Evolutionary conservation across 2,329 filamentous ascomycete genomes (phyloP).

Genomic region (Fusarium nurragi): DNA sequence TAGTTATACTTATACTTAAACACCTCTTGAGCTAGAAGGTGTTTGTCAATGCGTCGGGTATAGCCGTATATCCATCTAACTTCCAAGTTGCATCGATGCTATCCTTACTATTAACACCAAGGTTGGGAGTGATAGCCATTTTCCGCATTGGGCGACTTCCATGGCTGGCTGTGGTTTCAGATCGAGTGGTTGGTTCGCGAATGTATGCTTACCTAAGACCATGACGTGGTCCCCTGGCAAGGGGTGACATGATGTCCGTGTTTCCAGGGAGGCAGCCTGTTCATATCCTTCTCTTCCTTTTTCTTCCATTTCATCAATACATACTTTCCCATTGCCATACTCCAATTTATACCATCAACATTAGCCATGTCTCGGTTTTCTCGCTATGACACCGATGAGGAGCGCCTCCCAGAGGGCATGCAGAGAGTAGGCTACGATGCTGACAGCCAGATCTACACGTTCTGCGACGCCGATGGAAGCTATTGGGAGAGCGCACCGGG

Average conservation of each 20-base stretch:
- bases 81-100: neutral
- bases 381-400: slow-evolving; percentile 58
- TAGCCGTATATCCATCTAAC: neutral
- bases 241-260: slow-evolving; percentile 19
- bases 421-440: slow-evolving; percentile 65
- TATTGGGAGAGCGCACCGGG: slow-evolving; percentile 62
- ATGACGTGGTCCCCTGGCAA: slow-evolving; percentile 35
- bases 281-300: neutral
- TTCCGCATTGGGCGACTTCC: neutral
- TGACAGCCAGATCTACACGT: slow-evolving; percentile 63
- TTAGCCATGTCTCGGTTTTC: slow-evolving; percentile 54
- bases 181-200: neutral
- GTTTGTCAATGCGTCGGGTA: no score
- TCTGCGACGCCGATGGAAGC: slow-evolving; percentile 58
- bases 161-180: neutral
- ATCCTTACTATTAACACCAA: no score
- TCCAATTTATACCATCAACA: neutral
- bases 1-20: no score
- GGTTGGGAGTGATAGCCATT: neutral
- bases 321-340: neutral
- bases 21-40: no score
- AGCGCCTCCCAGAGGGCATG: slow-evolving; percentile 65
- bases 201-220: slow-evolving; percentile 27
- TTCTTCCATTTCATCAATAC: neutral
- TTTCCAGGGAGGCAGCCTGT: slow-evolving; percentile 13